phyloP scores from a whole-genome alignment of 2,329 filamentous ascomycete species.

The Ophiostoma piceae region DNA sequence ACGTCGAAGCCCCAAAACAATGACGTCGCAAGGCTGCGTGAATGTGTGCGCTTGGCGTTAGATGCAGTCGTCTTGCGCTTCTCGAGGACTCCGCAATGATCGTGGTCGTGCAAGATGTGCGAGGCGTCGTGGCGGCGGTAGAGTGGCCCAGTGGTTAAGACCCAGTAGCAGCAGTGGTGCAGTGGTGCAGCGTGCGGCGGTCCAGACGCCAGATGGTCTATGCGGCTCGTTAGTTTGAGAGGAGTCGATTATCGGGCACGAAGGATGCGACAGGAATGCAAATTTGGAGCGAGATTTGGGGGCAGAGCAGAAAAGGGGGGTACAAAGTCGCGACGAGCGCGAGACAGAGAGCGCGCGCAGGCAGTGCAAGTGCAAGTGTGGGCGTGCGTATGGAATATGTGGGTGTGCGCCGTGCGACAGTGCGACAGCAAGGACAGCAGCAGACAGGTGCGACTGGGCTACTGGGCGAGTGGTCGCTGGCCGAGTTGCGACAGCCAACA shows the following conservation, averaged over 20 bases:
- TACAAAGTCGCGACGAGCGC: conserved; percentile 7
- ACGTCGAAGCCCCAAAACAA: neutral
- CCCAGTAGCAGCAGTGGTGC: neutral
- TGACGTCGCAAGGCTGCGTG: conserved; percentile 13
- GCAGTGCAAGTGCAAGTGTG: neutral
- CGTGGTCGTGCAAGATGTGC: conserved; percentile 15
- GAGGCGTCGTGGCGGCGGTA: conserved; percentile 13
- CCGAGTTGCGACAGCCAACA: conserved; percentile 6
- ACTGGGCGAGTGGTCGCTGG: neutral
- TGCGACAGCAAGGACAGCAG: neutral
- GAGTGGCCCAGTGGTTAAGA: neutral
- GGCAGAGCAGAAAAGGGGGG: conserved; percentile 6
- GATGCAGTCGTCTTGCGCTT: conserved; percentile 12
- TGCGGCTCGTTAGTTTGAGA: conserved; percentile 6
- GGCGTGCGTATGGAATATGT: neutral
- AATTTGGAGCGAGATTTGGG: conserved; percentile 9
- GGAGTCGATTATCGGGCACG: neutral
- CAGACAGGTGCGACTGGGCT: neutral
- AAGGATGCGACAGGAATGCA: conserved; percentile 7
- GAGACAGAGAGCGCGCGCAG: neutral
- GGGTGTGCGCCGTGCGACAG: neutral
- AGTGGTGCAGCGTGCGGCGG: neutral
- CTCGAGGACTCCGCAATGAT: conserved; percentile 13
- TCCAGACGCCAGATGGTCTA: neutral
- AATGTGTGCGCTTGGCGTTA: conserved; percentile 8